Conservation (phyloP, 805 yeast species). For the Grigorovia jiainica region DNA sequence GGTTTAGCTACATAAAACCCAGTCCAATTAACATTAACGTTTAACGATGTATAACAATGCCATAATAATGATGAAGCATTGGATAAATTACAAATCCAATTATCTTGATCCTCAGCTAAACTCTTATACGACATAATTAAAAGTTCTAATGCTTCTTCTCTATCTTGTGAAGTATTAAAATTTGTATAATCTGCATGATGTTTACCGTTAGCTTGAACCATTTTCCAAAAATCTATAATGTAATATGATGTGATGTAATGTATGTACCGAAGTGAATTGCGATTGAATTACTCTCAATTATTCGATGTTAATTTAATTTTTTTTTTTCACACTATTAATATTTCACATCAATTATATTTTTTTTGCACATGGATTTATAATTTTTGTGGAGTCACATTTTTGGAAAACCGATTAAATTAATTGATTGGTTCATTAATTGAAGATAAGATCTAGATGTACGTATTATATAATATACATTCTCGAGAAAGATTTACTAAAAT, state of each 20-base stretch:
- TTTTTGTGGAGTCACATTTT: too few relatives aligned
- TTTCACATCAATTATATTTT: too few relatives aligned
- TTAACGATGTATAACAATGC: constrained; percentile 70
- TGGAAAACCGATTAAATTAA: too few relatives aligned
- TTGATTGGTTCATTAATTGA: too few relatives aligned
- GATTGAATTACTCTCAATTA: neutral
- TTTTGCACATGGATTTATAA: too few relatives aligned
- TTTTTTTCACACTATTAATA: too few relatives aligned
- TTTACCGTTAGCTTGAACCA: constrained; percentile 6
- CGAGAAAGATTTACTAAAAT: too few relatives aligned
- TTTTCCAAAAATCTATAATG: neutral
- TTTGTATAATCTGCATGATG: constrained; percentile 72
- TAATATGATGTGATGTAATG: too few relatives aligned
- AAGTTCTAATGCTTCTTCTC: constrained; percentile 47
- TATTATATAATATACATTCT: too few relatives aligned
- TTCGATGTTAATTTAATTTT: neutral
- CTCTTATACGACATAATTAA: constrained; percentile 57
- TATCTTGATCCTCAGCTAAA: constrained; percentile 48
- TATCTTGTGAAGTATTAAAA: constrained; percentile 33
- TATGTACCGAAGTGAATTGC: too few relatives aligned
- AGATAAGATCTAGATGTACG: too few relatives aligned
- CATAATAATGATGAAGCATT: constrained; percentile 81
- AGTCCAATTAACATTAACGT: constrained; percentile 71
- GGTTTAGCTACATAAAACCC: constrained; percentile 62
- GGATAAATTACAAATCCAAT: constrained; percentile 86